Conservation (phyloP, 139 green algal species). For the Tetraselmis chui region DNA sequence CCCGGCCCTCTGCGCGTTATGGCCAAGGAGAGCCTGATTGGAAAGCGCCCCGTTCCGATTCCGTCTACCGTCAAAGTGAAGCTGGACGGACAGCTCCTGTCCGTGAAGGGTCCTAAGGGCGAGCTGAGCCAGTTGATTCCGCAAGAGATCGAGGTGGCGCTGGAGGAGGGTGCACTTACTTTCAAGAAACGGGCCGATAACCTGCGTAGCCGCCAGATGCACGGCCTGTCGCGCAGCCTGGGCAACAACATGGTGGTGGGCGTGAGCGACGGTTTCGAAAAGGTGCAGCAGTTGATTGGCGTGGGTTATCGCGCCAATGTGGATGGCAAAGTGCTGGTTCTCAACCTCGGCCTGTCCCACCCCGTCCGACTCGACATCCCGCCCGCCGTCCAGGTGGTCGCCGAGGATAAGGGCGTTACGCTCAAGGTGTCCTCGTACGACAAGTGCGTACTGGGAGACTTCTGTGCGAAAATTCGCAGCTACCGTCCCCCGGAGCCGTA, state of each 20-base stretch:
- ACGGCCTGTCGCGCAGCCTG: conserved; percentile 43
- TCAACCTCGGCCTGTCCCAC: conserved; percentile 90
- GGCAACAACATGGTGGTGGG: conserved; percentile 90
- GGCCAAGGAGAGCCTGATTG: conserved; percentile 83
- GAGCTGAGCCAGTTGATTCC: conserved; percentile 37
- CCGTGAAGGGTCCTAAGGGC: conserved; percentile 58
- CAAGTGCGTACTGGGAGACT: conserved; percentile 88
- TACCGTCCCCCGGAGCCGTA: conserved; percentile 87
- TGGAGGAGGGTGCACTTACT: conserved; percentile 7
- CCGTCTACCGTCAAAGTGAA: conserved; percentile 73
- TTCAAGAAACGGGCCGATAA: conserved; percentile 14
- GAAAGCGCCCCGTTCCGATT: conserved; percentile 68
- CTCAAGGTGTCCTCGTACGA: conserved; percentile 69
- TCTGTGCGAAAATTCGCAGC: conserved; percentile 75
- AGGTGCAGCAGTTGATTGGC: conserved; percentile 63
- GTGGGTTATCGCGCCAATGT: conserved; percentile 89
- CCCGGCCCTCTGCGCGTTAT: background rate
- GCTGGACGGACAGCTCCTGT: conserved; percentile 42
- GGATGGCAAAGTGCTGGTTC: conserved; percentile 59
- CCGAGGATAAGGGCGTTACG: conserved; percentile 83
- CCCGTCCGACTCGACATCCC: conserved; percentile 82
- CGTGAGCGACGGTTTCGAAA: conserved; percentile 77
- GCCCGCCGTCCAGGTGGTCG: conserved; percentile 44
- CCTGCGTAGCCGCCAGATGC: conserved; percentile 5
- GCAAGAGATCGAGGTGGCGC: background rate